Percentiles rank a stretch among this genome's conserved stretches.
Evolutionary conservation across 257 asterid species (phyloP).

Genomic region (Petunia axillaris): DNA sequence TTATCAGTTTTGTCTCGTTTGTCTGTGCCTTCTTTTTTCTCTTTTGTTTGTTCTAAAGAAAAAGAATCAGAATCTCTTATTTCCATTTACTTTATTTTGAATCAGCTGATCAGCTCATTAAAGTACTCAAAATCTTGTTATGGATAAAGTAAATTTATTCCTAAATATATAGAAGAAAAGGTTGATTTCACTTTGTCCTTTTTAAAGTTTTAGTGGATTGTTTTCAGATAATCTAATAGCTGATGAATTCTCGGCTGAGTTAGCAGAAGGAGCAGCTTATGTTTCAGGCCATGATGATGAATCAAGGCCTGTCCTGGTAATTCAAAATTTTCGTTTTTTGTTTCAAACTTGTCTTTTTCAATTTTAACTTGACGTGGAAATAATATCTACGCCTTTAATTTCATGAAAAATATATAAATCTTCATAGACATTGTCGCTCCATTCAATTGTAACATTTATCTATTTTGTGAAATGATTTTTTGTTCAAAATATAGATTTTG

Average conservation of each 20-base stretch:
- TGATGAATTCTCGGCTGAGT: constrained; percentile 92
- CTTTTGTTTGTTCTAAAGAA: constrained; percentile 35
- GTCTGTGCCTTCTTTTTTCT: constrained; percentile 18
- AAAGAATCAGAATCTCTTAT: constrained; percentile 41
- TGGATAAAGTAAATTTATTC: constrained; percentile 18
- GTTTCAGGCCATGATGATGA: constrained; percentile 95
- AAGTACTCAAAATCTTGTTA: constrained; percentile 26
- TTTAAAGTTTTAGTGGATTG: neutral
- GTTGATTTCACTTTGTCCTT: constrained; percentile 28
- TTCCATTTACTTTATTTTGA: constrained; percentile 22
- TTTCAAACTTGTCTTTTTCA: too few relatives aligned
- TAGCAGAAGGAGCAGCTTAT: constrained; percentile 85
- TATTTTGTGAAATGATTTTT: too few relatives aligned
- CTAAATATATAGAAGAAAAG: neutral
- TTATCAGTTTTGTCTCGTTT: too few relatives aligned
- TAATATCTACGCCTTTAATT: too few relatives aligned
- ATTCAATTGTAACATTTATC: neutral
- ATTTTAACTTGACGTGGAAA: too few relatives aligned
- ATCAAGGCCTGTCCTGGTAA: constrained; percentile 83
- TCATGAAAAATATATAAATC: too few relatives aligned
- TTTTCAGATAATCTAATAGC: constrained; percentile 73
- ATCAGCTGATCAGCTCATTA: neutral
- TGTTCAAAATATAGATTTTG: constrained; percentile 53
- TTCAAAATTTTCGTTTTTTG: neutral
- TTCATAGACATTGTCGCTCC: too few relatives aligned